Conservation (phyloP, 2,329 filamentous ascomycete species). For the Ascosphaera aggregata region DNA sequence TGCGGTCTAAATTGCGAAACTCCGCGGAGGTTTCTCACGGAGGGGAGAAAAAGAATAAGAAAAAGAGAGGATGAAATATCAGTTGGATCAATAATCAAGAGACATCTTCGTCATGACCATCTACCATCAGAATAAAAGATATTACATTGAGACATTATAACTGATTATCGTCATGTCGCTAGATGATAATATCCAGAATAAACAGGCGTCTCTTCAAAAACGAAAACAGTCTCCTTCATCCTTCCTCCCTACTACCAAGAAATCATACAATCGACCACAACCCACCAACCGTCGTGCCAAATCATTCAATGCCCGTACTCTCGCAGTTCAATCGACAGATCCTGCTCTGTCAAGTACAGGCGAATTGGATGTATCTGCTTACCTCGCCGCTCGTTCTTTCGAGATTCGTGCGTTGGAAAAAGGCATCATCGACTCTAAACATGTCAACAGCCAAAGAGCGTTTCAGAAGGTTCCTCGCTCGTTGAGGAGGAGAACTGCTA, state of each 20-base stretch:
- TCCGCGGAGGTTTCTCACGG: background rate
- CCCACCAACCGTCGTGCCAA: conserved; percentile 19
- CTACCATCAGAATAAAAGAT: no score
- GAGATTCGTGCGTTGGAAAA: conserved; percentile 71
- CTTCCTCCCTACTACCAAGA: no score
- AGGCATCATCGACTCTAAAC: conserved; percentile 55
- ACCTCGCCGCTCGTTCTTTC: conserved; percentile 65
- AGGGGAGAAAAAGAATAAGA: background rate
- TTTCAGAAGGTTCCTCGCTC: conserved; percentile 80
- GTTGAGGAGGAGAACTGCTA: conserved; percentile 68
- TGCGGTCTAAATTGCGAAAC: background rate
- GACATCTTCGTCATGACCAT: background rate
- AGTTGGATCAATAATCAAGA: conserved; percentile 1
- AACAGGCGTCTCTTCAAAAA: no score
- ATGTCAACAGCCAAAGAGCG: conserved; percentile 40
- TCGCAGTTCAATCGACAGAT: conserved; percentile 22
- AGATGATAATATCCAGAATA: no score
- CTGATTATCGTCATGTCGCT: no score
- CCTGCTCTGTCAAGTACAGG: conserved; percentile 36
- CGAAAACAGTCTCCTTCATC: no score
- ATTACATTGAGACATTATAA: no score
- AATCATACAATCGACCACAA: no score
- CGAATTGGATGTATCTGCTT: conserved; percentile 63
- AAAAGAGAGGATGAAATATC: background rate
- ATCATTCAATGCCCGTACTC: conserved; percentile 18